phyloP scores from a whole-genome alignment of 768 basidiomycete genomes.

The Phanerochaete sordida region DNA sequence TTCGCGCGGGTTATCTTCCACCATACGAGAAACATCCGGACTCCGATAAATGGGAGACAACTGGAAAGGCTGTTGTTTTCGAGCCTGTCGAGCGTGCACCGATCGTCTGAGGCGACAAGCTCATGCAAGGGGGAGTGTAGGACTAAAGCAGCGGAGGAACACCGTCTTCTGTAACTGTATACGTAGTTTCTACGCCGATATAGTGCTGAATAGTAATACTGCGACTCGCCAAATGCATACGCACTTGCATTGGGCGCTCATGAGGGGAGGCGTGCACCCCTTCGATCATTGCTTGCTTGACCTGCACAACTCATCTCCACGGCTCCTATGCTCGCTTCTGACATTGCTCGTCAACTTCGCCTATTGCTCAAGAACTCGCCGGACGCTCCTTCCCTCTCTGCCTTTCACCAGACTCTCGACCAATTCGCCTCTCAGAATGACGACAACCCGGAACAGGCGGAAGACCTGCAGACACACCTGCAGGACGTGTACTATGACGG shows the following conservation, averaged over 20 bases:
- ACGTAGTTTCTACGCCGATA: no score
- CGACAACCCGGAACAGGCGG: conserved; percentile 40
- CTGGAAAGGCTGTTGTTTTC: conserved; percentile 32
- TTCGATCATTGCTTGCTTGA: no score
- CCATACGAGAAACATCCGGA: conserved; percentile 33
- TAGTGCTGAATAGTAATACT: no score
- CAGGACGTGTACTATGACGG: conserved; percentile 58
- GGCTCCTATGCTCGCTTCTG: conserved; percentile 31
- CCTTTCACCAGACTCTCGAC: conserved; percentile 49
- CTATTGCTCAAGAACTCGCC: conserved; percentile 50
- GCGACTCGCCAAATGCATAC: no score
- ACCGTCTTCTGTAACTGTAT: no score
- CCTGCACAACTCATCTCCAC: background rate
- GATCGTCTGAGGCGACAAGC: background rate
- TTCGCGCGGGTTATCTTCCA: conserved; percentile 35
- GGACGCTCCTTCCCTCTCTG: conserved; percentile 47
- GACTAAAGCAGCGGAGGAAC: no score
- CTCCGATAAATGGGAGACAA: conserved; percentile 37
- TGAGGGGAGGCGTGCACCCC: no score
- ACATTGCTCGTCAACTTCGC: conserved; percentile 51
- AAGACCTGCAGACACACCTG: conserved; percentile 63
- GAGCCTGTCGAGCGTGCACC: conserved; percentile 12
- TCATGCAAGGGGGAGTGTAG: background rate
- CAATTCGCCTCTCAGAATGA: conserved; percentile 50
- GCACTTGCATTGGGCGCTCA: background rate